Conservation (phyloP, 768 basidiomycete genomes). For the Sistotremastrum niveocremeum region DNA sequence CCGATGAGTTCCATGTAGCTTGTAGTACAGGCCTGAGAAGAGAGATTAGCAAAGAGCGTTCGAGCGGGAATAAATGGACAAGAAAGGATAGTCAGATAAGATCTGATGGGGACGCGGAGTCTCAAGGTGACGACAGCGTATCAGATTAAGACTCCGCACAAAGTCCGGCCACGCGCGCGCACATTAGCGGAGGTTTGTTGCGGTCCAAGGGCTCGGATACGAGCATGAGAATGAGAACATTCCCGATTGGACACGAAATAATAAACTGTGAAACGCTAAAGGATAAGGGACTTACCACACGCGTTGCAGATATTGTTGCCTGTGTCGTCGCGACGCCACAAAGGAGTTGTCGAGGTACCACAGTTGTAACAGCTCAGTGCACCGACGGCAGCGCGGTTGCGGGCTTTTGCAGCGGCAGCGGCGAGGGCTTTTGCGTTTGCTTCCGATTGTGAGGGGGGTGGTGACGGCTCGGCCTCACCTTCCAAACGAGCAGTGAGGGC, state of each 20-base stretch:
- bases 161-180: not conserved
- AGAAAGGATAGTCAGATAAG: slow-evolving; percentile 2
- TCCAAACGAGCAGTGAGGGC: slow-evolving; percentile 32
- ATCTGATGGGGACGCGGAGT: not conserved
- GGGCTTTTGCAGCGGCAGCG: slow-evolving; percentile 4
- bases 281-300: slow-evolving; percentile 52
- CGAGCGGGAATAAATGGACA: slow-evolving; percentile 3
- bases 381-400: slow-evolving; percentile 35
- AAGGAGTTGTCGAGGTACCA: slow-evolving; percentile 76
- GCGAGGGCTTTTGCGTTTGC: slow-evolving; percentile 9
- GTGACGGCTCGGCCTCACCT: slow-evolving; percentile 28
- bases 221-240: slow-evolving; percentile 12
- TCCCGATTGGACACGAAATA: slow-evolving; percentile 15
- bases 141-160: slow-evolving; percentile 1
- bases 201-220: not conserved
- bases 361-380: slow-evolving; percentile 81
- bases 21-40: slow-evolving; percentile 82
- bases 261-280: slow-evolving; percentile 13
- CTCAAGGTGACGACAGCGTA: not conserved
- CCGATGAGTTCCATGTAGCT: slow-evolving; percentile 91
- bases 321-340: slow-evolving; percentile 82
- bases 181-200: not conserved
- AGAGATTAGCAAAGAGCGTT: slow-evolving; percentile 9
- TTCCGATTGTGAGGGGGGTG: slow-evolving; percentile 8
- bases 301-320: slow-evolving; percentile 94